These are phyloP conservation scores for Apostasia ramifera DNA, from an alignment of 106 monocot species.

Conservation along the genomic window DNA sequence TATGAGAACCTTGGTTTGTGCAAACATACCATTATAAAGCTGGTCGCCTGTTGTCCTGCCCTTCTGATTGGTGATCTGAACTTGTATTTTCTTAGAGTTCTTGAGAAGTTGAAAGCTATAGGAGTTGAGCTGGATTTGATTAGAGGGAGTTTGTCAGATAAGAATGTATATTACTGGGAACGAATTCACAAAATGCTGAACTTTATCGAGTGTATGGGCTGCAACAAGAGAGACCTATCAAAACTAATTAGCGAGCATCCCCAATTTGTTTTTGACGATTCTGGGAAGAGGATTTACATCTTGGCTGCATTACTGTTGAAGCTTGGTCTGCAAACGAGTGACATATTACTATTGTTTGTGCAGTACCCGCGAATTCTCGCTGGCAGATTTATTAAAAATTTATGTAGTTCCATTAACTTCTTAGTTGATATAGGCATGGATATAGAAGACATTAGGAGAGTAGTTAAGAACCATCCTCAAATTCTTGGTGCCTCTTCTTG, in stretches of 20 bases:
- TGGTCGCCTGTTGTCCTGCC: slow-evolving; percentile 57
- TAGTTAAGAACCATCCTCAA: slow-evolving; percentile 46
- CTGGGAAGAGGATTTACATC: slow-evolving; percentile 78
- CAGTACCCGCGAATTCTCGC: slow-evolving; percentile 54
- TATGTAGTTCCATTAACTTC: slow-evolving; percentile 51
- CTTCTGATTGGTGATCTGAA: slow-evolving; percentile 58
- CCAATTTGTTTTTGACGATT: slow-evolving; percentile 71
- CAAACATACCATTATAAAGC: slow-evolving; percentile 55
- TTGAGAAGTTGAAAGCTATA: slow-evolving; percentile 36
- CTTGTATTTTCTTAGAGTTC: slow-evolving; percentile 36
- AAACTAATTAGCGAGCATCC: slow-evolving; percentile 47
- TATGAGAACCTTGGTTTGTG: slow-evolving; percentile 58
- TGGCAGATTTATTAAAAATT: slow-evolving; percentile 48
- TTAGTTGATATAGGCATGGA: slow-evolving; percentile 55
- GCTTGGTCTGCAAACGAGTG: slow-evolving; percentile 42
- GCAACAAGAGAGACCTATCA: slow-evolving; percentile 29
- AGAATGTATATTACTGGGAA: slow-evolving; percentile 49
- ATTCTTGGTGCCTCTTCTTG: slow-evolving; percentile 39
- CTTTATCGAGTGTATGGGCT: slow-evolving; percentile 50
- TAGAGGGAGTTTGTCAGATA: slow-evolving; percentile 61
- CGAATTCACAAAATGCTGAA: slow-evolving; percentile 46
- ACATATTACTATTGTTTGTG: slow-evolving; percentile 47
- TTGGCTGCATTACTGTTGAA: slow-evolving; percentile 68
- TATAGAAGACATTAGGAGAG: slow-evolving; percentile 29
- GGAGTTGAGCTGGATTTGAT: slow-evolving; percentile 57